Conservation (phyloP, 1,139 yeast genomes). For the Nematodospora anomalae region DNA sequence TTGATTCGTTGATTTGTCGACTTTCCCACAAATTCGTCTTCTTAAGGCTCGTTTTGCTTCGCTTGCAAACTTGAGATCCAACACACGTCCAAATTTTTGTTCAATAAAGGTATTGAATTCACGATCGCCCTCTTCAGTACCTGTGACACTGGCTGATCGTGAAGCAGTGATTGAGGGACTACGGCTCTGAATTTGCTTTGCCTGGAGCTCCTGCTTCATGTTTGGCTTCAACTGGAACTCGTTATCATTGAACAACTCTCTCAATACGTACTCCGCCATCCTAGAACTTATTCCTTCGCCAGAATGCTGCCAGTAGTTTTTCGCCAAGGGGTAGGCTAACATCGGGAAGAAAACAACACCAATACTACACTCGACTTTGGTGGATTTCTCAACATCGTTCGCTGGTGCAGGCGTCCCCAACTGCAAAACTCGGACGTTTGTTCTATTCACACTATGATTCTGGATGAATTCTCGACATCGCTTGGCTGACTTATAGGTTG, state of each 20-base stretch:
- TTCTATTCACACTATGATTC: constrained; percentile 27
- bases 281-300: constrained; percentile 95
- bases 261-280: constrained; percentile 78
- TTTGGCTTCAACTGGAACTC: constrained; percentile 8
- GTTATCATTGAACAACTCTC: constrained; percentile 50
- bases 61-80: constrained; percentile 71
- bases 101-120: constrained; percentile 76
- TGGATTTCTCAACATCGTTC: constrained; percentile 56
- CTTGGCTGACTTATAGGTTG: constrained; percentile 76
- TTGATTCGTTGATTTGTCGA: constrained; percentile 44
- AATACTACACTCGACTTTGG: constrained; percentile 62
- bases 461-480: constrained; percentile 79
- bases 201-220: constrained; percentile 40
- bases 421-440: constrained; percentile 67
- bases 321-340: constrained; percentile 59
- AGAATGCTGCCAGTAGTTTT: constrained; percentile 93
- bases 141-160: constrained; percentile 15
- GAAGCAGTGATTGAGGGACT: constrained; percentile 35
- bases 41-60: constrained; percentile 75
- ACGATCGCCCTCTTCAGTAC: constrained; percentile 35
- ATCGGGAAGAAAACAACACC: constrained; percentile 77
- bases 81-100: constrained; percentile 85
- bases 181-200: constrained; percentile 35
- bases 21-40: constrained; percentile 72
- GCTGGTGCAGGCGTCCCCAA: constrained; percentile 71